Base-by-base conservation (phyloP, 495 filamentous ascomycete genomes). In the Tuber indicum region DNA sequence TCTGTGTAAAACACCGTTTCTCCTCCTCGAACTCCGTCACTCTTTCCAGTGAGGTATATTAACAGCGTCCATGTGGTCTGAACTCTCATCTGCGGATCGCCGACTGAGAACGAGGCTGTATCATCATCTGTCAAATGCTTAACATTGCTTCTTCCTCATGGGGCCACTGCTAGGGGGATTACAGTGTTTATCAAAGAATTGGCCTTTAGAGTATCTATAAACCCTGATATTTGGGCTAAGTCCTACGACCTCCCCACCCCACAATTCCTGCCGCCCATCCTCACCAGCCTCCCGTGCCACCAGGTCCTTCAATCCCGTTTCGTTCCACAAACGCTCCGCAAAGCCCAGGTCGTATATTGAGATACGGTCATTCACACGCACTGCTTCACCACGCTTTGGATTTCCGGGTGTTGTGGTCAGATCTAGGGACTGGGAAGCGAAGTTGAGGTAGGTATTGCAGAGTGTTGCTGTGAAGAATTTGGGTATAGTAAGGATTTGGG, bases 1-100 rank as follows among this genome's bases (percentile, higher is more conserved):
- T 92, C 88, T 1, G 93, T 93, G 82, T 97, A 96, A 84, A 98
- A 98, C 66, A 96, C 91, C 0, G 94, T 98, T 82, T 97, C 93
- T 62, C 94, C 95, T 41, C 95, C 95, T 16, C 86, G 79, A 77
- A 93, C 91, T 14, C 91, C 91, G 1, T 91, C 91, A 5, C 85
- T 83, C 5, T 87, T 86, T 5, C 90, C 90, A 0, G 92, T 94
- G 46, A 98, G 88, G 80, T 98, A 98, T 72, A 97, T 89, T 1
- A 97, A 88, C 9, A 97, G 87, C 0, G 95, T 97, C 94, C 94
- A 98, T 0, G 94, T 97, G 23, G 95, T 97, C 81, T 89, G 90
- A 3, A 89, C 92, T n/a, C 86, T 78, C 1, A 85, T 83, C 1
- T 85, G 77, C 39, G 86, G 80, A 0, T 88, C 84, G 6, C 86